Base-by-base conservation (phyloP, 2,329 filamentous ascomycete species). In the Diaporthe sp. region DNA sequence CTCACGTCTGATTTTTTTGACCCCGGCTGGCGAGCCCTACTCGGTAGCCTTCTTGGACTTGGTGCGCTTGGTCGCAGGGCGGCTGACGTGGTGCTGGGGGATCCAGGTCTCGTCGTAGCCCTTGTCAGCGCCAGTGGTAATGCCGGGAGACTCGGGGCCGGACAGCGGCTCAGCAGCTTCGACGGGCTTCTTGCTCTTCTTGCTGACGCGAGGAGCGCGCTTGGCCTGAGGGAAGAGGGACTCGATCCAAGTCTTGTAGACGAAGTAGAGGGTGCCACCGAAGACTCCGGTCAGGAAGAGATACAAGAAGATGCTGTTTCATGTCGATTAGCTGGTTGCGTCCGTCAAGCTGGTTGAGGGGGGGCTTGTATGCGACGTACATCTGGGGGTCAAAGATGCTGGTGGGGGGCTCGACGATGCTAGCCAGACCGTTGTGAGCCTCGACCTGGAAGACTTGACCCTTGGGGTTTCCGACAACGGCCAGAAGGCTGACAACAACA, bases 241-340 rank as follows among this genome's bases (percentile, higher is more conserved):
- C 81, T 95, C 94, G 86, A 99, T 94, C 95, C 96, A 98, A 82
- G 96, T 98, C 88, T 94, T 97, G 91, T 99, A 99, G 87, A 98
- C 95, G 86, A 98, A 98, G 92, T 96, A 98, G 83, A 94, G 91
- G 72, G 93, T 95, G 77, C 94, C 95, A 78, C 87, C 92, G 83
- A 98, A 97, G 78, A 89, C 91, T 77, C 90, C 92, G 72, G 93
- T 88, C 80, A 99, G 94, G 88, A 98, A 93, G 83, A 98, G 89
- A 89, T 98, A 98, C 78, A 99, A 92, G 92, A 99, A 99, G 87
- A 98, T 95, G 83, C 97, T 98, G 73, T 19, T 19, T 19, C 17
- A 34, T 44, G 25, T 75, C n/a, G 53, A 62, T 46, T 39, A 55
- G 31, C 37, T 25, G 39, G 2, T 9, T 25, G 42, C 19, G 2